Evolutionary conservation across 225 moss, liverwort and hornwort genomes (phyloP).

Genomic region (Lunularia cruciata): DNA sequence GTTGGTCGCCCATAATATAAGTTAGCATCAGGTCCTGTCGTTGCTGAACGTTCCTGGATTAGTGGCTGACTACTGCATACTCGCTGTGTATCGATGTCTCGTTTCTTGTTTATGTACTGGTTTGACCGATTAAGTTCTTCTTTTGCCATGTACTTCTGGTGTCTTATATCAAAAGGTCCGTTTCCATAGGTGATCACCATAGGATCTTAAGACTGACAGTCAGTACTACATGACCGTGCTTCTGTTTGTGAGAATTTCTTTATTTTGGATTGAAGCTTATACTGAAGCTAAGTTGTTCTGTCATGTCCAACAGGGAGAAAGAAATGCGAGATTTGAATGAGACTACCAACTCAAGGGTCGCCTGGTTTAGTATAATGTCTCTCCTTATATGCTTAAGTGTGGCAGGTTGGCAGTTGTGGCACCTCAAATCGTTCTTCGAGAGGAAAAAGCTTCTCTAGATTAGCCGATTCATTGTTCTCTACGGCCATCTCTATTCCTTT

Average conservation of each 20-base stretch:
- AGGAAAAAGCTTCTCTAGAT: conserved; percentile 74
- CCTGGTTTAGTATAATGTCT: conserved; percentile 97
- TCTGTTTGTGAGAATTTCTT: no score
- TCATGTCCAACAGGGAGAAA: conserved; percentile 63
- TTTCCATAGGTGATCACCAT: no score
- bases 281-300: background rate
- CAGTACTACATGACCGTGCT: background rate
- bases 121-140: no score
- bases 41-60: no score
- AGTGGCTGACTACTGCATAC: no score
- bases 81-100: no score
- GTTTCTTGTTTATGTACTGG: no score
- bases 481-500: background rate
- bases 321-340: conserved; percentile 95
- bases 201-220: no score
- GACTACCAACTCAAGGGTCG: conserved; percentile 81
- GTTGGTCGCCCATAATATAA: no score
- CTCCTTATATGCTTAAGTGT: conserved; percentile 79
- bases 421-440: conserved; percentile 91
- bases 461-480: background rate
- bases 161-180: no score
- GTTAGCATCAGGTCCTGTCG: no score
- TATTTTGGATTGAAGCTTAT: background rate
- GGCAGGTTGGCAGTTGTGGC: conserved; percentile 94
- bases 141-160: no score